Evolutionary conservation across 108 stramenopile species (phyloP).

Genomic region (Schizochytrium sp.): DNA sequence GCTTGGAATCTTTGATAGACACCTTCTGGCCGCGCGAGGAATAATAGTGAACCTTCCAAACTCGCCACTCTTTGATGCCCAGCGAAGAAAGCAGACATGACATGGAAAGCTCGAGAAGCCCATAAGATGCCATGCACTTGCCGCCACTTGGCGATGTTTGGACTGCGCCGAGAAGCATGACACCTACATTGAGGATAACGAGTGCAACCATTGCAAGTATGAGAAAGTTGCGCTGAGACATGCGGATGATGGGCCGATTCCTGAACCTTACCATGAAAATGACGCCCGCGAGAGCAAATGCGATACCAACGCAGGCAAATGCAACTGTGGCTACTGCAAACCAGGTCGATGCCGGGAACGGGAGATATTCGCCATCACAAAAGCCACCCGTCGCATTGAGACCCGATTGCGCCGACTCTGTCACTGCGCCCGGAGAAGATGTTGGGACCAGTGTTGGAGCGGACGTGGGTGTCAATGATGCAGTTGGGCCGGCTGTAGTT

Average conservation of each 20-base stretch:
- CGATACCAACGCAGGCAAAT: not conserved
- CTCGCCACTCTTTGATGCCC: not conserved
- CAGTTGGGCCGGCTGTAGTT: too few species aligned
- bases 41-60: not conserved
- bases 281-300: not conserved
- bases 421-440: too few species aligned
- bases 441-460: too few species aligned
- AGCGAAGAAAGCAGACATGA: not conserved
- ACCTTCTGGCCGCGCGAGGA: not conserved
- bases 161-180: not conserved
- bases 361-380: not conserved
- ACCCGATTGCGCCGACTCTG: not conserved
- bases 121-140: not conserved
- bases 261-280: not conserved
- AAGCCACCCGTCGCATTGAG: not conserved
- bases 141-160: not conserved
- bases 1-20: not conserved
- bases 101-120: not conserved
- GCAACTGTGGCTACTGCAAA: not conserved
- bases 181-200: not conserved
- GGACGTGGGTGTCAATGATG: too few species aligned
- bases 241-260: not conserved
- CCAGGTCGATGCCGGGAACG: not conserved
- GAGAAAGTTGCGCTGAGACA: not conserved
- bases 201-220: not conserved